phyloP scores from a whole-genome alignment of 768 basidiomycete genomes.

The Tulasnella sp. region DNA sequence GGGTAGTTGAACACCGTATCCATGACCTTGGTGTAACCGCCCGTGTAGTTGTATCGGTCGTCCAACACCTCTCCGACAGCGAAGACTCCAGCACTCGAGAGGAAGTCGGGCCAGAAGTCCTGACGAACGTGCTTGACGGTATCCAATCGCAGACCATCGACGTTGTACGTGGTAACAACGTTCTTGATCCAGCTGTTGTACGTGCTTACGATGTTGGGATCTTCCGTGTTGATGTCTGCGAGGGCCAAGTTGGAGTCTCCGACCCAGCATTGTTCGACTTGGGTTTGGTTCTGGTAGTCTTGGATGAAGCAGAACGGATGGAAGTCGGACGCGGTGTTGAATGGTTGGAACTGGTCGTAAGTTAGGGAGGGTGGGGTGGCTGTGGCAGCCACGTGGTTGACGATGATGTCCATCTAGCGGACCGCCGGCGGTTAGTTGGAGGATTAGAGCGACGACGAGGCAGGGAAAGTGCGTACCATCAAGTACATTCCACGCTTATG shows the following conservation, averaged over 20 bases:
- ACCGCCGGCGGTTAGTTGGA: not conserved
- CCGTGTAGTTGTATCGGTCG: slow-evolving; percentile 30
- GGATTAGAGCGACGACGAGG: not conserved
- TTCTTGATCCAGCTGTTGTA: slow-evolving; percentile 45
- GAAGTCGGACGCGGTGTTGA: slow-evolving; percentile 29
- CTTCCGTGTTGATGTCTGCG: slow-evolving; percentile 46
- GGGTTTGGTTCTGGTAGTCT: slow-evolving; percentile 35
- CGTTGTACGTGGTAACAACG: slow-evolving; percentile 44
- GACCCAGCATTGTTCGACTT: slow-evolving; percentile 42
- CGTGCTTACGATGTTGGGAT: slow-evolving; percentile 39
- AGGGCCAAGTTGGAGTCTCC: slow-evolving; percentile 46
- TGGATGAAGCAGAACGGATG: slow-evolving; percentile 34
- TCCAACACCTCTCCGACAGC: slow-evolving; percentile 45
- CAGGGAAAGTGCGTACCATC: slow-evolving; percentile 51
- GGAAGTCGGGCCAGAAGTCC: slow-evolving; percentile 45
- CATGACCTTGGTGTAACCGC: slow-evolving; percentile 32
- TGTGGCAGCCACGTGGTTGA: slow-evolving; percentile 22
- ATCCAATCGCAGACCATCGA: slow-evolving; percentile 48
- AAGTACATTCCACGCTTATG: slow-evolving; percentile 80
- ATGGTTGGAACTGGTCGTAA: too few species aligned
- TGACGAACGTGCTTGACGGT: slow-evolving; percentile 47
- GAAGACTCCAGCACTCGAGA: slow-evolving; percentile 42
- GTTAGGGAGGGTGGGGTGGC: slow-evolving; percentile 4
- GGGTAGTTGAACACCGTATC: slow-evolving; percentile 36
- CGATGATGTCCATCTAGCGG: slow-evolving; percentile 41